Conservation (phyloP, 108 stramenopile species). For the Skeletonema tropicum region DNA sequence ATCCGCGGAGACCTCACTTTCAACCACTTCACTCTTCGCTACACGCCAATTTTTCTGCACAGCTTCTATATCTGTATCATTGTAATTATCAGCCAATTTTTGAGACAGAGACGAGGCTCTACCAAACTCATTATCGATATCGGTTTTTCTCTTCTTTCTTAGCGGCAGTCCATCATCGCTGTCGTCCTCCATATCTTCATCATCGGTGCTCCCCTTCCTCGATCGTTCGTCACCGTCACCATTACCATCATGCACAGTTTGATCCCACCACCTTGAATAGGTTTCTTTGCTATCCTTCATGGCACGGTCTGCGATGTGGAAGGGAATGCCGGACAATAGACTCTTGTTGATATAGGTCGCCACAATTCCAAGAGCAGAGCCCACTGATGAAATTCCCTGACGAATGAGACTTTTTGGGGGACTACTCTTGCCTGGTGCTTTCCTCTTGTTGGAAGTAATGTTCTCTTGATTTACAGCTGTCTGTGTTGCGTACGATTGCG, state of each 20-base stretch:
- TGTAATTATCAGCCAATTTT: constrained; percentile 33
- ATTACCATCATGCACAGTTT: constrained; percentile 15
- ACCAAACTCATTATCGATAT: not conserved
- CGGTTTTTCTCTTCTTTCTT: constrained; percentile 31
- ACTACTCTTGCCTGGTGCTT: not conserved
- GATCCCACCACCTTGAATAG: constrained; percentile 53
- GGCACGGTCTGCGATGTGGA: constrained; percentile 52
- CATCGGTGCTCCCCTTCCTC: constrained; percentile 16
- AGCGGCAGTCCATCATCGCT: constrained; percentile 1
- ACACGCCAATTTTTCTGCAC: constrained; percentile 8
- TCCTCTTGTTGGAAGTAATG: constrained; percentile 6
- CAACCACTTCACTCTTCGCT: not conserved
- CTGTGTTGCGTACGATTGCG: constrained; percentile 2
- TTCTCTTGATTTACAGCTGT: not conserved
- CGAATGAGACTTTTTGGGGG: constrained; percentile 20
- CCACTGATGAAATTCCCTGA: constrained; percentile 36
- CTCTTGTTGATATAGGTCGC: constrained; percentile 46
- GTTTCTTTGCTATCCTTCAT: constrained; percentile 49
- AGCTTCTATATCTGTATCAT: constrained; percentile 34
- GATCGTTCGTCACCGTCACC: constrained; percentile 4
- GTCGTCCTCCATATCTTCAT: constrained; percentile 13
- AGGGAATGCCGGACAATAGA: constrained; percentile 45
- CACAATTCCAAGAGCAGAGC: constrained; percentile 44
- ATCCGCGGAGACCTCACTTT: not conserved
- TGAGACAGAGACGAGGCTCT: constrained; percentile 34